Evolutionary conservation across 139 green algal genomes (phyloP).

Genomic region (Picochlorum sp.): DNA sequence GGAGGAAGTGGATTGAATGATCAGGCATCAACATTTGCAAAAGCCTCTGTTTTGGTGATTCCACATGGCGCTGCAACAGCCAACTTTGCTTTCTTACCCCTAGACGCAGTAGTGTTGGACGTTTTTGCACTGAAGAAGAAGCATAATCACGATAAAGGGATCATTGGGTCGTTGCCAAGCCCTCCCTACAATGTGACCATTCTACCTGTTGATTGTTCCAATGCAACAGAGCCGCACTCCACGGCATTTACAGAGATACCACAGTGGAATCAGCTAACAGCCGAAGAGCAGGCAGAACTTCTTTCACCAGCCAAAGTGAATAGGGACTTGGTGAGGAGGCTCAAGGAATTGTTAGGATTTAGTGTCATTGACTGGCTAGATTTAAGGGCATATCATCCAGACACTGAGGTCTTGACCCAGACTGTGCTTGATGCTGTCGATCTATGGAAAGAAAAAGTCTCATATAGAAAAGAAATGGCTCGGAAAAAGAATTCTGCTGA

Average conservation of each 20-base stretch:
- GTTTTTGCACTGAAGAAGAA: background rate
- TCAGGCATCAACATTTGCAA: slow-evolving; percentile 6
- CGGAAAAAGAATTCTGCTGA: background rate
- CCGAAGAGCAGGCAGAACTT: background rate
- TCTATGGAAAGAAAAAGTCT: slow-evolving; percentile 7
- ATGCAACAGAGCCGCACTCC: background rate
- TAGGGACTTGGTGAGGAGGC: background rate
- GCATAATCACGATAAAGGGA: background rate
- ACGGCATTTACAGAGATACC: background rate
- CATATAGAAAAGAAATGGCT: background rate
- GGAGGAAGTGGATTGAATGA: background rate
- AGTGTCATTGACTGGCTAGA: slow-evolving; percentile 8
- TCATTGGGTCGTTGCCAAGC: slow-evolving; percentile 2
- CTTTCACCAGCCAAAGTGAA: background rate
- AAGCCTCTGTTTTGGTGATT: background rate
- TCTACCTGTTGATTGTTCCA: slow-evolving; percentile 2
- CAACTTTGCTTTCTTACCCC: slow-evolving; percentile 9
- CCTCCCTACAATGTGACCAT: slow-evolving; percentile 9
- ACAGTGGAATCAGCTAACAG: background rate
- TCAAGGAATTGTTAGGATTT: slow-evolving; percentile 2
- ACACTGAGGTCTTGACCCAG: background rate
- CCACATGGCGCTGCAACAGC: slow-evolving; percentile 14
- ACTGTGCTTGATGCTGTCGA: slow-evolving; percentile 3
- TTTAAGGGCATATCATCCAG: slow-evolving; percentile 6
- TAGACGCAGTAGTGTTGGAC: slow-evolving; percentile 10